Percentiles rank a stretch among this genome's conserved stretches.
phyloP scores from a whole-genome alignment of 805 yeast genomes.

The Priceomyces fermenticarens region DNA sequence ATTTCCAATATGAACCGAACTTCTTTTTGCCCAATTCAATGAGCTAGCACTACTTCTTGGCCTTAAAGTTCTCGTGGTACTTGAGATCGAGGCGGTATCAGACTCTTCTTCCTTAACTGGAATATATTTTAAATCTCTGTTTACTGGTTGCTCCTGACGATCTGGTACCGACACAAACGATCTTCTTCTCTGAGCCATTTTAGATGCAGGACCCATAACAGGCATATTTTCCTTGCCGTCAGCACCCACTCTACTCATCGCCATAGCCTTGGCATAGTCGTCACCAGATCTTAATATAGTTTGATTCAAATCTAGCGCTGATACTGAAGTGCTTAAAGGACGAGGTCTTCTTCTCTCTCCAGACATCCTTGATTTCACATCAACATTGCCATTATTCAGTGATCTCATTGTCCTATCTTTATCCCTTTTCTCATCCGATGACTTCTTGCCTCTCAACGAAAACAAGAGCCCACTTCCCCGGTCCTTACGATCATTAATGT shows the following conservation, averaged over 20 bases:
- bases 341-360: constrained; percentile 6
- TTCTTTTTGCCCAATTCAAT: constrained; percentile 11
- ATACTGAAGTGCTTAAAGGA: constrained; percentile 9
- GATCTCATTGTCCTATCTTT: no score
- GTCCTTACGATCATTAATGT: no score
- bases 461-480: constrained; percentile 9
- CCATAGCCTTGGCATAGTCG: constrained; percentile 9
- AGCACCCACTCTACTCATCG: constrained; percentile 6
- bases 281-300: background rate
- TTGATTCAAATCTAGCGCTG: constrained; percentile 7
- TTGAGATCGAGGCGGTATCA: background rate
- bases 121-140: no score
- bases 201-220: background rate
- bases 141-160: background rate
- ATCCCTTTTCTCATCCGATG: constrained; percentile 1
- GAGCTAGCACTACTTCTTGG: constrained; percentile 22
- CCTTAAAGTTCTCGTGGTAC: constrained; percentile 9
- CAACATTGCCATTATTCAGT: background rate
- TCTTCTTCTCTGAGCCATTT: background rate
- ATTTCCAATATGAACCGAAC: constrained; percentile 6
- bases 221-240: constrained; percentile 14
- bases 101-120: background rate
- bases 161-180: background rate
- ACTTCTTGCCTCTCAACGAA: constrained; percentile 13
- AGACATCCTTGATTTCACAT: background rate